Evolutionary conservation across 2,329 filamentous ascomycete genomes (phyloP).

Genomic region (Xylariaceae sp.): DNA sequence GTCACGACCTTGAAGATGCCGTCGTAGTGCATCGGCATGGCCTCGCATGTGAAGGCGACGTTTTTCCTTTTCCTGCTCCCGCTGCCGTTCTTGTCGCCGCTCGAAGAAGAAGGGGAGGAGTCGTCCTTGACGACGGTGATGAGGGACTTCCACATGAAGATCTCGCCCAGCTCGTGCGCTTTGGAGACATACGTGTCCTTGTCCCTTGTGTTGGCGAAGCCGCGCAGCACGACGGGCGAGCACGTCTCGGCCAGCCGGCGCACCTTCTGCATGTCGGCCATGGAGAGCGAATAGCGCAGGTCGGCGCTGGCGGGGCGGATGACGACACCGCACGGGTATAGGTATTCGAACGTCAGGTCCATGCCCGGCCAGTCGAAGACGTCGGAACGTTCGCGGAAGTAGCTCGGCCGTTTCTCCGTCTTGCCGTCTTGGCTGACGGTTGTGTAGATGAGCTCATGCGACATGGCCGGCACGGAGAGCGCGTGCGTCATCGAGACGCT

Average conservation of each 20-base stretch:
- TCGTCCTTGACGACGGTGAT: constrained; percentile 3
- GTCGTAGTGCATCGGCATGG: constrained; percentile 3
- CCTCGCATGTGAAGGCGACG: too few relatives aligned
- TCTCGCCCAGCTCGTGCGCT: not conserved
- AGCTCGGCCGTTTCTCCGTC: constrained; percentile 40
- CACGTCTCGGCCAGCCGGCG: constrained; percentile 40
- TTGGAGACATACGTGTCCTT: constrained; percentile 3
- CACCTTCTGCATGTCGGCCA: constrained; percentile 40
- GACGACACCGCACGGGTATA: constrained; percentile 41
- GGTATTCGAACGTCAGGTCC: constrained; percentile 36
- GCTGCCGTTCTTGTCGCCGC: too few relatives aligned
- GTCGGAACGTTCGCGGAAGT: constrained; percentile 43
- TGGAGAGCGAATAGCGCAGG: constrained; percentile 33
- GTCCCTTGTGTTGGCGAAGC: constrained; percentile 35
- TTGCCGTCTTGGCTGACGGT: too few relatives aligned
- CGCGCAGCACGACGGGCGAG: constrained; percentile 48
- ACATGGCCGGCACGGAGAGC: constrained; percentile 13
- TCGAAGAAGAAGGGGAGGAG: constrained; percentile 1
- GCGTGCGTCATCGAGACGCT: constrained; percentile 13
- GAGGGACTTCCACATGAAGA: constrained; percentile 1
- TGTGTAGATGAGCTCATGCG: constrained; percentile 38
- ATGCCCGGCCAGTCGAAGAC: constrained; percentile 38
- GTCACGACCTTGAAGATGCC: constrained; percentile 1
- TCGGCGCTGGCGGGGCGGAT: constrained; percentile 33
- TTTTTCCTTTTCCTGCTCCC: too few relatives aligned